Evolutionary conservation across 2,329 filamentous ascomycete genomes (phyloP).

Genomic region (Paraphoma sp.): DNA sequence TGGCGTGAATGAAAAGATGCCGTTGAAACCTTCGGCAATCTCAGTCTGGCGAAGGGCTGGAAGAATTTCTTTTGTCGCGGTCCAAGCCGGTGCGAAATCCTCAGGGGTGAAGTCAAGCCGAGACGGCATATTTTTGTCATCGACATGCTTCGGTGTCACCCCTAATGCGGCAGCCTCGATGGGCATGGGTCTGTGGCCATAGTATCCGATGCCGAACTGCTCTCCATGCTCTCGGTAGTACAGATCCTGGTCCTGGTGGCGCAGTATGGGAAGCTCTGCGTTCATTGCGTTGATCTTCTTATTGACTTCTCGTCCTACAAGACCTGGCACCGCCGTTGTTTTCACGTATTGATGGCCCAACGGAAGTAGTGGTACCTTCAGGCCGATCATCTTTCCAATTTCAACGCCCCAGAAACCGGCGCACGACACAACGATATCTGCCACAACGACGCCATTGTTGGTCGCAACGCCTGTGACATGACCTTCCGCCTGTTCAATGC

Average conservation of each 20-base stretch:
- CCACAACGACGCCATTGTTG: constrained; percentile 56
- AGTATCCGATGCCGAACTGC: constrained; percentile 68
- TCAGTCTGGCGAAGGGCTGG: constrained; percentile 59
- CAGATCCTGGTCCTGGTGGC: constrained; percentile 68
- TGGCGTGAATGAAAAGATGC: constrained; percentile 70
- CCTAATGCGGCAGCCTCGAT: constrained; percentile 63
- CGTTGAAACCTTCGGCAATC: constrained; percentile 68
- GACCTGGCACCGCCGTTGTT: constrained; percentile 60
- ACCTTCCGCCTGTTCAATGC: constrained; percentile 58
- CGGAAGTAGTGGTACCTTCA: constrained; percentile 65
- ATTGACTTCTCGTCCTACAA: constrained; percentile 50
- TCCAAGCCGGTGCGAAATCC: constrained; percentile 68
- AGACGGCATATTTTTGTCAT: constrained; percentile 69
- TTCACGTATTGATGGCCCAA: constrained; percentile 70
- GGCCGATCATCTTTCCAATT: constrained; percentile 66
- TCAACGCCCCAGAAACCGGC: constrained; percentile 73
- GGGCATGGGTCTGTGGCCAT: constrained; percentile 68
- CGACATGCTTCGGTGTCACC: constrained; percentile 59
- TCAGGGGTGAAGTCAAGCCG: constrained; percentile 65
- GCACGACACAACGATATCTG: constrained; percentile 68
- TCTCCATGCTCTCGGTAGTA: constrained; percentile 72
- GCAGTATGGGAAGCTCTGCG: constrained; percentile 64
- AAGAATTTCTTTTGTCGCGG: constrained; percentile 61
- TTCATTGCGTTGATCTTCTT: constrained; percentile 54
- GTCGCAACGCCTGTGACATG: constrained; percentile 65